Evolutionary conservation across 2,329 filamentous ascomycete species (phyloP).

Genomic region (Penicillium sp.): DNA sequence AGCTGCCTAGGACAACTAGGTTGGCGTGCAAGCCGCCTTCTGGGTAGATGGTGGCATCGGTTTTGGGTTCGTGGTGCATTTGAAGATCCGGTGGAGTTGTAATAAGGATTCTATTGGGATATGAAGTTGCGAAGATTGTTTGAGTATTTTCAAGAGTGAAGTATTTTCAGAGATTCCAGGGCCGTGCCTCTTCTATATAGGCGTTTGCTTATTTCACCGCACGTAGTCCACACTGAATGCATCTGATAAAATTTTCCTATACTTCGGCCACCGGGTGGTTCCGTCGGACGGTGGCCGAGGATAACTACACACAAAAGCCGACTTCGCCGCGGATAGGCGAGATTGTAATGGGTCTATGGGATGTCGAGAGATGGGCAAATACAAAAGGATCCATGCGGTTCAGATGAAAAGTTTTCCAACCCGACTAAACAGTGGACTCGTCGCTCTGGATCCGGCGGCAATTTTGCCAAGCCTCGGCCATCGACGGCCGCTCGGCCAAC

Average conservation of each 20-base stretch:
- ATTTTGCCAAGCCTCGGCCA: neutral
- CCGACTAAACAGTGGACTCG: neutral
- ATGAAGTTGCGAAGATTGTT: too few relatives aligned
- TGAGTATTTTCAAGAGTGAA: too few relatives aligned
- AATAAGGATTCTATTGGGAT: neutral
- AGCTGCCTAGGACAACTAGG: slow-evolving; percentile 45
- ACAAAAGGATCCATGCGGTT: neutral
- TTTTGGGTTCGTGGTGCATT: slow-evolving; percentile 17
- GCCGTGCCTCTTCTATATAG: neutral
- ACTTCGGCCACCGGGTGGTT: neutral
- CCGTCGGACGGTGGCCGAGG: neutral
- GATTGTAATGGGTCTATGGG: neutral
- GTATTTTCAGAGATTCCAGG: too few relatives aligned
- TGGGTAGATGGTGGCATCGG: slow-evolving; percentile 26
- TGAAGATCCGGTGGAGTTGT: neutral
- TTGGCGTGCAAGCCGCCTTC: slow-evolving; percentile 46
- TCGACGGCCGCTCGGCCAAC: slow-evolving; percentile 1
- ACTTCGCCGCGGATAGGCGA: neutral
- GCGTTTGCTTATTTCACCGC: neutral
- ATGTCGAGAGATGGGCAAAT: neutral
- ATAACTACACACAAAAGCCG: neutral
- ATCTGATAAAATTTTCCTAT: neutral
- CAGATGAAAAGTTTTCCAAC: neutral
- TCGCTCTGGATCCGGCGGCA: neutral
- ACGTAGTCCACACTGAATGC: neutral